Evolutionary conservation across 2,329 filamentous ascomycete genomes (phyloP).

Genomic region (Pseudogymnoascus sp.): DNA sequence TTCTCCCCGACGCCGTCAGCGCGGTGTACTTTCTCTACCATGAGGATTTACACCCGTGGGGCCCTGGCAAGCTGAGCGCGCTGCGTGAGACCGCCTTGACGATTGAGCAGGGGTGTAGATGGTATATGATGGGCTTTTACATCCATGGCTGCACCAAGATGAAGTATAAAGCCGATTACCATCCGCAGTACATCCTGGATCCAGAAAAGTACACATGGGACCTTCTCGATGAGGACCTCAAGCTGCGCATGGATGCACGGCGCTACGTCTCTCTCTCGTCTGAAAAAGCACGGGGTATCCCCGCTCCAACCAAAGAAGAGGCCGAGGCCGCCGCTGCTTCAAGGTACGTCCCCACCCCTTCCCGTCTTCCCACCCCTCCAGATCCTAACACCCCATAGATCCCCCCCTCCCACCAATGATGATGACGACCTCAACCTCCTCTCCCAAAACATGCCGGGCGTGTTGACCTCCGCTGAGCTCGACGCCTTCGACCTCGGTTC

Average conservation of each 20-base stretch:
- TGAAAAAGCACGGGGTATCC: neutral
- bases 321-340: neutral
- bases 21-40: constrained; percentile 80
- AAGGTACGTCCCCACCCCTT: neutral
- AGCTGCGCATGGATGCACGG: constrained; percentile 33
- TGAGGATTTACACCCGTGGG: constrained; percentile 59
- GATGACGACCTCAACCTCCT: constrained; percentile 41
- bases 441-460: constrained; percentile 56
- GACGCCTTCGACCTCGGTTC: constrained; percentile 46
- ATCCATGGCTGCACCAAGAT: constrained; percentile 77
- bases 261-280: constrained; percentile 20
- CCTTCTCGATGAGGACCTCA: constrained; percentile 44
- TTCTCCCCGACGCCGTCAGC: constrained; percentile 68
- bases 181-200: constrained; percentile 65
- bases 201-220: constrained; percentile 58
- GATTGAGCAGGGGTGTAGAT: constrained; percentile 59
- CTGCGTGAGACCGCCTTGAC: constrained; percentile 65
- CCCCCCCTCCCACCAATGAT: neutral
- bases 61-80: constrained; percentile 68
- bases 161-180: constrained; percentile 75
- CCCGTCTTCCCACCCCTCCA: neutral
- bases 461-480: constrained; percentile 48
- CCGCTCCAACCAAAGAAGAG: neutral
- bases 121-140: constrained; percentile 72
- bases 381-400: neutral